phyloP scores from a whole-genome alignment of 2,329 filamentous ascomycete species.

The Botrytis squamosa region DNA sequence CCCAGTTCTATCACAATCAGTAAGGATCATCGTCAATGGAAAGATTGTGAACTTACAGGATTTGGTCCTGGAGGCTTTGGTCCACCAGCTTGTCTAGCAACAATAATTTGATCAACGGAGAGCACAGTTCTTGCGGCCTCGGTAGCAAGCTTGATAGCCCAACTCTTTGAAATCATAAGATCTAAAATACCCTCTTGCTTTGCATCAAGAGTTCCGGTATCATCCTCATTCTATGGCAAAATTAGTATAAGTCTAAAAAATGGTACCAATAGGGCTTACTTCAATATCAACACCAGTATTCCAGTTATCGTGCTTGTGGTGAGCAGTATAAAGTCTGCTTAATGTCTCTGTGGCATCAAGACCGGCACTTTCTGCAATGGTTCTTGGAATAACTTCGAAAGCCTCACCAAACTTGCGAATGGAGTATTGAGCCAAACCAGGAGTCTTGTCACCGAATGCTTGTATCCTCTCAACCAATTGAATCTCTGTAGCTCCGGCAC shows the following conservation, averaged over 20 bases:
- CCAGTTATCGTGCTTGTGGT: slow-evolving; percentile 85
- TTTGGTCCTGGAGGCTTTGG: slow-evolving; percentile 96
- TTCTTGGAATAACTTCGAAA: slow-evolving; percentile 94
- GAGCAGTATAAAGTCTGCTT: slow-evolving; percentile 87
- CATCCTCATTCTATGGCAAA: slow-evolving; percentile 63
- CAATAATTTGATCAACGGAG: slow-evolving; percentile 98
- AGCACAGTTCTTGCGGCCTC: slow-evolving; percentile 92
- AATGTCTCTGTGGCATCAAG: slow-evolving; percentile 97
- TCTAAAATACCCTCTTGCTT: slow-evolving; percentile 88
- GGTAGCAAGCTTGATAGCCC: slow-evolving; percentile 95
- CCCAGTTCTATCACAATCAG: slow-evolving; percentile 39
- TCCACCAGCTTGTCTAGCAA: slow-evolving; percentile 92
- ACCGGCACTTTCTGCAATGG: slow-evolving; percentile 89
- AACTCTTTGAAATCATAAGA: slow-evolving; percentile 85
- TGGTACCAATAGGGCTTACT: slow-evolving; percentile 43
- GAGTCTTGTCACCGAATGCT: slow-evolving; percentile 85
- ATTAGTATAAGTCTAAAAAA: slow-evolving; percentile 24
- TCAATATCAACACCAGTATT: slow-evolving; percentile 93
- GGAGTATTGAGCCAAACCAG: slow-evolving; percentile 89
- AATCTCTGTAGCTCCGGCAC: slow-evolving; percentile 91
- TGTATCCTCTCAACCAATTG: slow-evolving; percentile 92
- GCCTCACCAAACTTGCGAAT: slow-evolving; percentile 98
- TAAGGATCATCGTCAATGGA: not conserved
- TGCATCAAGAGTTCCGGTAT: slow-evolving; percentile 79
- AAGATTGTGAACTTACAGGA: slow-evolving; percentile 47